Base-by-base conservation (phyloP, 169 alveolate species). In the Cryptosporidium ubiquitum region DNA sequence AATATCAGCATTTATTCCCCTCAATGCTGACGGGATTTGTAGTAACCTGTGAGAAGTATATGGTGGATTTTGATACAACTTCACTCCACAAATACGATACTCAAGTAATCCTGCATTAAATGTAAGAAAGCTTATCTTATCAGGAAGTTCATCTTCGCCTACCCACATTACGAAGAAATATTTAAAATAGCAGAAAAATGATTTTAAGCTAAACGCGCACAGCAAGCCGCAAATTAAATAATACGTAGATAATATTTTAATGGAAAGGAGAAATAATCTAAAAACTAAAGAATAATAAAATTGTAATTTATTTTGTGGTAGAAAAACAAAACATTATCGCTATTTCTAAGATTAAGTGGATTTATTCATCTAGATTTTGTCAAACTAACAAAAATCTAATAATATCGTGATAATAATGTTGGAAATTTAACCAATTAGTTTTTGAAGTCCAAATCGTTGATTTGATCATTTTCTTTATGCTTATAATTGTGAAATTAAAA, bases 41-140 rank as follows among this genome's bases (percentile, higher is more conserved):
- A 70, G 84, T 29, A 95, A 92, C 29, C 98, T 91, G 51, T 91
- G 93, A 52, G 94, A 91, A 37, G 97, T 95, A 85, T 94, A 95
- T 31, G 97, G 97, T 20, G 98, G 98, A 69, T 95, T 95, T 66
- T 95, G 97, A 92, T 95, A 95, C 51, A 95, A 69, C 51, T 93
- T 92, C 5, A 95, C 61, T 55, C 98, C 98, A 68, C 93, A 93
- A 60, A 95, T 89, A 75, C 95, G 93, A 79, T 94, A 95, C 86
- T 95, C 97, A 31, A 95, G 92, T 18, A 95, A 93, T 16, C 98
- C 98, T 57, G 96, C 94, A 86, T 95, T 95, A 71, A 95, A 95
- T 18, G 97, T 93, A 29, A 95, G 93, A 70, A 95, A 86, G 6
- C 96, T 92, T 10, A 95, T 91, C 14, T 85, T 84, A 64, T 94